Percentiles rank a stretch among this genome's conserved stretches.
These are phyloP conservation scores for Talaromyces funiculosus DNA, from an alignment of 2,329 filamentous ascomycete genomes.

Conservation along the genomic window DNA sequence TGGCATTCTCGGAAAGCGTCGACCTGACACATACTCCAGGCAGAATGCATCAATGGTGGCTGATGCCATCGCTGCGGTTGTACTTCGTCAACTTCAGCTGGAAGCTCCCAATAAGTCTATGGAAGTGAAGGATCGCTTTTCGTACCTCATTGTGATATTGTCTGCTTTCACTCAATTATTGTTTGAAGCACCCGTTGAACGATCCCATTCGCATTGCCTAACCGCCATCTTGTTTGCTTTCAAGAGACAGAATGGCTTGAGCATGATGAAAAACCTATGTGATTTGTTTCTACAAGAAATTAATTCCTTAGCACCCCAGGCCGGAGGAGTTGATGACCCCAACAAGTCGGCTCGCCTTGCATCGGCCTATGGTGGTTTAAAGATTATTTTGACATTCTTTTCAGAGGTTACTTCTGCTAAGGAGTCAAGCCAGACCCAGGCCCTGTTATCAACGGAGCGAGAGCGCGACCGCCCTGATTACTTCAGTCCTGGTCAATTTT, in stretches of 20 bases:
- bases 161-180: slow-evolving; percentile 73
- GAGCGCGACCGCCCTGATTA: slow-evolving; percentile 54
- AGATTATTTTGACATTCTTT: slow-evolving; percentile 81
- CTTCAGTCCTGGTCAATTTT: slow-evolving; percentile 66
- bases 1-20: slow-evolving; percentile 68
- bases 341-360: slow-evolving; percentile 40
- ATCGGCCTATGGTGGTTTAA: slow-evolving; percentile 59
- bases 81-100: slow-evolving; percentile 61
- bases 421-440: slow-evolving; percentile 64
- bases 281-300: slow-evolving; percentile 60
- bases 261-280: slow-evolving; percentile 66
- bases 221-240: slow-evolving; percentile 81
- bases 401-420: slow-evolving; percentile 67
- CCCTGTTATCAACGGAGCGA: slow-evolving; percentile 49
- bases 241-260: slow-evolving; percentile 72
- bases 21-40: slow-evolving; percentile 58
- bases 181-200: slow-evolving; percentile 55
- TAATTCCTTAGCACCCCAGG: slow-evolving; percentile 41
- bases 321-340: slow-evolving; percentile 36
- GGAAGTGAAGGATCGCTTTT: slow-evolving; percentile 59
- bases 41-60: slow-evolving; percentile 58
- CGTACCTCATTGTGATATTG: slow-evolving; percentile 77
- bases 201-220: slow-evolving; percentile 49
- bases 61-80: slow-evolving; percentile 64
- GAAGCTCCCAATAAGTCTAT: slow-evolving; percentile 42